Base-by-base conservation (phyloP, 352 stramenopile species). In the Pythium apleroticum region DNA sequence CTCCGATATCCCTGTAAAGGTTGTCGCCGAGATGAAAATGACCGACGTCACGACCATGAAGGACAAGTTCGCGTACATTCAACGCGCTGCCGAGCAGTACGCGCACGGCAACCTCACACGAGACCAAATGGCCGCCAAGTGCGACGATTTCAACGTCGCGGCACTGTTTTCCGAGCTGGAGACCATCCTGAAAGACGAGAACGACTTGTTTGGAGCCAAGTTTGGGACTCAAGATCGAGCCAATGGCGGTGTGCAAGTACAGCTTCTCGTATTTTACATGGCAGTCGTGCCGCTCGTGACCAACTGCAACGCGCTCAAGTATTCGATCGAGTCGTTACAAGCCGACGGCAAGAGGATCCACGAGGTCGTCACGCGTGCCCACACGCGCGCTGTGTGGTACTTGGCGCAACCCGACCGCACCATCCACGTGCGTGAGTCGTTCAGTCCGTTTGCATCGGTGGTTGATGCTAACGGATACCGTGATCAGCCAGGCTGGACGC, bases 221-320 rank as follows among this genome's bases (percentile, higher is more conserved):
- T 84, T 84, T 60, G 73, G 67, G 17, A 24, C 52, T 3, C 53
- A 72, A 0, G 73, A 84, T 22, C 52, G 37, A 15, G 52, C 67
- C 0, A 63, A 84, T 24, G 73, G 71, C 4, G 17, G 68, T 4
- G 58, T 65, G 0, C 76, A 78, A 53, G n/a, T 66, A 6, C 71
- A 75, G 33, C 57, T 84, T 7, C 61, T 84, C 11, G 57, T 67
- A 11, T 84, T 84, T 58, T 84, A 84, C 71, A 50, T 84, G 28
- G 77, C 76, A 15, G 71, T 75, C 2, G 68, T 84, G 39, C 76
- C 76, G 1, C 27, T 84, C 4, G 76, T 77, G 31, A 68, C 68
- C n/a, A 77, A 80, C 55, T 84, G 76, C 71, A 84, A 84, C 48
- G 53, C 73, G 10, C 73, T 84, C 55, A 78, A 77, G 65, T 84